Percentiles rank a stretch among this genome's conserved stretches.
These are phyloP conservation scores for Singerocomus inundabilis DNA, from an alignment of 1,284 basidiomycete genomes.

Conservation along the genomic window DNA sequence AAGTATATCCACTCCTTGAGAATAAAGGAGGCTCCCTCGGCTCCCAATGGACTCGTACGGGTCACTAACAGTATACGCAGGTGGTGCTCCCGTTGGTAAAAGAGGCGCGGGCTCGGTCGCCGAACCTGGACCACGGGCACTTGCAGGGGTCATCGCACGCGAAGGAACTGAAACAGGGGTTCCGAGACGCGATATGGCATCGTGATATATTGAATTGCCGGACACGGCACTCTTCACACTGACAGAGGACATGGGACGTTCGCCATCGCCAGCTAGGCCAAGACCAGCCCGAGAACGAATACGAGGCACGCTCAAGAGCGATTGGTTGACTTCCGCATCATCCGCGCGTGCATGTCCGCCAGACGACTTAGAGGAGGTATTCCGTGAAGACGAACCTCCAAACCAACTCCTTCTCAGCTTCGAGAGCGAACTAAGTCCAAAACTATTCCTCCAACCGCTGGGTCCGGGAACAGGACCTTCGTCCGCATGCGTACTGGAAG, in stretches of 20 bases:
- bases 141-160: conserved; percentile 42
- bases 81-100: conserved; percentile 30
- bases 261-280: conserved; percentile 38
- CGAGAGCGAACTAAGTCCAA: conserved; percentile 44
- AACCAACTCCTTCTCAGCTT: conserved; percentile 56
- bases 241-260: conserved; percentile 54
- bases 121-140: conserved; percentile 18
- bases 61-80: conserved; percentile 37
- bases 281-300: conserved; percentile 24
- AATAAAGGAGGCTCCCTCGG: conserved; percentile 18
- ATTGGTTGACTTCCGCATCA: conserved; percentile 45
- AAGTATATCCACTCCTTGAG: conserved; percentile 47
- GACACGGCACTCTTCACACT: conserved; percentile 53
- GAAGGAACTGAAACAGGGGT: conserved; percentile 48
- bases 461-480: conserved; percentile 28
- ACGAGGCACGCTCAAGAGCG: conserved; percentile 31
- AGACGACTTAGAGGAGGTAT: conserved; percentile 38
- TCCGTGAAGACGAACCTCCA: conserved; percentile 32
- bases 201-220: conserved; percentile 57
- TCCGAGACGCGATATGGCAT: conserved; percentile 52
- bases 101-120: conserved; percentile 12
- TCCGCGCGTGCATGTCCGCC: conserved; percentile 37
- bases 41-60: conserved; percentile 26
- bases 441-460: conserved; percentile 32
- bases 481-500: conserved; percentile 26